Percentiles rank a stretch among this genome's conserved stretches.
Evolutionary conservation across 495 filamentous ascomycete species (phyloP).

Genomic region (Trichoderma erinaceum): DNA sequence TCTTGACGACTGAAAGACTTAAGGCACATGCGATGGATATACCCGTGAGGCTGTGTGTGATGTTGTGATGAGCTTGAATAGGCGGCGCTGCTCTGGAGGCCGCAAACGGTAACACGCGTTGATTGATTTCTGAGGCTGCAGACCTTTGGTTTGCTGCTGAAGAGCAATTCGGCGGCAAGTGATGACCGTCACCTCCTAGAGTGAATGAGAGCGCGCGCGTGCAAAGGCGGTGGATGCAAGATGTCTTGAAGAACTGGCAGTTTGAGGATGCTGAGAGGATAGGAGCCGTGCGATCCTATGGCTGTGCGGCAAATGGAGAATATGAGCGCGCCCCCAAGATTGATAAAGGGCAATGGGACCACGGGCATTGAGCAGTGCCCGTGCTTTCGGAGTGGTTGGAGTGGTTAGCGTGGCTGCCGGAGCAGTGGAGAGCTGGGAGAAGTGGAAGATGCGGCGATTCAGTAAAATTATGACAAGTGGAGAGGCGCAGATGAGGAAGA

Average conservation of each 20-base stretch:
- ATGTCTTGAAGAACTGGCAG: constrained; percentile 11
- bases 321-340: constrained; percentile 1
- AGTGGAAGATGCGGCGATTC: constrained; percentile 2
- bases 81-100: constrained; percentile 9
- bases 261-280: constrained; percentile 12
- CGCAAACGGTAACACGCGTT: background rate
- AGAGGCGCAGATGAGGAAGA: constrained; percentile 13
- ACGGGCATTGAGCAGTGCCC: background rate
- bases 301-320: constrained; percentile 10
- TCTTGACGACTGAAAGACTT: constrained; percentile 16
- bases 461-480: constrained; percentile 12
- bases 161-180: background rate
- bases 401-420: constrained; percentile 12
- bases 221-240: constrained; percentile 9
- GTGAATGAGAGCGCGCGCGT: constrained; percentile 6
- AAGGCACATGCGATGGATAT: constrained; percentile 17
- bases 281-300: constrained; percentile 8
- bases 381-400: constrained; percentile 12
- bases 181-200: constrained; percentile 2
- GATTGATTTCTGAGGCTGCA: background rate
- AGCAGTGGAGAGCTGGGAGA: constrained; percentile 11
- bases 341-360: background rate
- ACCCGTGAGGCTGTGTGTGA: constrained; percentile 15
- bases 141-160: background rate
- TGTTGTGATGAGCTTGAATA: constrained; percentile 15